Conservation (phyloP, 768 basidiomycete genomes). For the Neoboletus subvelutipes region DNA sequence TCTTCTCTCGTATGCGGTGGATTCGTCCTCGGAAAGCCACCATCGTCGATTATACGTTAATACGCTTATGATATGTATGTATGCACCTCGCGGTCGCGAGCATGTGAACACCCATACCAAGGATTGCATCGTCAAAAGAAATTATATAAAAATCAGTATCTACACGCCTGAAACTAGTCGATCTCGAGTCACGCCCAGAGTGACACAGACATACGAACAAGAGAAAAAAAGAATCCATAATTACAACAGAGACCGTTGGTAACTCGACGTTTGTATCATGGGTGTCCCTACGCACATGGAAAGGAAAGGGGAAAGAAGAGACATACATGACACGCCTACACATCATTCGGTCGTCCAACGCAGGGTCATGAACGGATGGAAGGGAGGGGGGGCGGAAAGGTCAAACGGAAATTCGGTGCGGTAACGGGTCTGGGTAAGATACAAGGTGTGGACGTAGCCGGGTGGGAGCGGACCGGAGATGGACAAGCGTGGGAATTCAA, state of each 20-base stretch:
- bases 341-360: not conserved
- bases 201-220: not conserved
- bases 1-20: not conserved
- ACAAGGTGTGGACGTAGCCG: not conserved
- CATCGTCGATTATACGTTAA: not conserved
- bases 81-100: not conserved
- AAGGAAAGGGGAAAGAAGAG: not conserved
- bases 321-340: not conserved
- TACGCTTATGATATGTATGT: too few species aligned
- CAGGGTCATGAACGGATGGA: not conserved
- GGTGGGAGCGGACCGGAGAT: not conserved
- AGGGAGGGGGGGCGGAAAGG: too few species aligned
- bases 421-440: not conserved
- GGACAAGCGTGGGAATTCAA: not conserved
- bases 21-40: not conserved
- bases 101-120: not conserved
- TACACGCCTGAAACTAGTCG: not conserved
- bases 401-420: not conserved
- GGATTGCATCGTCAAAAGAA: not conserved
- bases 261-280: conserved; percentile 10
- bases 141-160: not conserved
- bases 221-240: not conserved
- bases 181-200: not conserved
- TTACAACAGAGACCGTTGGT: conserved; percentile 26
- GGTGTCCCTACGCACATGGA: conserved; percentile 8